Conservation (phyloP, 495 filamentous ascomycete species). For the Lepidopterella palustris region DNA sequence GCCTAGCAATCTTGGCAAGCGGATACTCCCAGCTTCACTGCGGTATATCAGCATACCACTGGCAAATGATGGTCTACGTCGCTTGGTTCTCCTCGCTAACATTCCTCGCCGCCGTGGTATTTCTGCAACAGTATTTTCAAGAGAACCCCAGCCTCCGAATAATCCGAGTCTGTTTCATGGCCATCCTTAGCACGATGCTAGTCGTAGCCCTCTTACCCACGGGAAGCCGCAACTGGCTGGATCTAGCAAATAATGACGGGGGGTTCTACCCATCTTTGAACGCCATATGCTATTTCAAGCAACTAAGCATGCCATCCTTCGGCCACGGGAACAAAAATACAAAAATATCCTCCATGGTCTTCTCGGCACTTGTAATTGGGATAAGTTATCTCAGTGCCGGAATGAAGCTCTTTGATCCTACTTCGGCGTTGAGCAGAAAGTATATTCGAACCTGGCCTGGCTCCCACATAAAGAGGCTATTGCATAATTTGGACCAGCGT, state of each 20-base stretch:
- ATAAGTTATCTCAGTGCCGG: slow-evolving; percentile 13
- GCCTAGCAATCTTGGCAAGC: slow-evolving; percentile 8
- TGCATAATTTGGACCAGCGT: slow-evolving; percentile 2
- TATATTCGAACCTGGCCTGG: slow-evolving; percentile 10
- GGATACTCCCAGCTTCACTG: slow-evolving; percentile 17
- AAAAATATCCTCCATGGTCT: slow-evolving; percentile 19
- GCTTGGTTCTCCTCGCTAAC: slow-evolving; percentile 42
- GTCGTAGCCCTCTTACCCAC: slow-evolving; percentile 18
- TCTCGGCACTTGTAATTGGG: slow-evolving; percentile 14
- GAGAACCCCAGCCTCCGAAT: slow-evolving; percentile 10
- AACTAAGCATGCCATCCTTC: slow-evolving; percentile 3
- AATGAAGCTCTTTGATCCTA: slow-evolving; percentile 18
- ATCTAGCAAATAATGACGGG: slow-evolving; percentile 3
- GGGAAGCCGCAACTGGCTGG: slow-evolving; percentile 18
- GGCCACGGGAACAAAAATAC: slow-evolving; percentile 7
- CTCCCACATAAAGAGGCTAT: not conserved
- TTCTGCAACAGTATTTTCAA: slow-evolving; percentile 25
- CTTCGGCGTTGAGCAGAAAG: slow-evolving; percentile 6
- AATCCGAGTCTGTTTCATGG: slow-evolving; percentile 14
- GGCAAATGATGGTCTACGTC: slow-evolving; percentile 35
- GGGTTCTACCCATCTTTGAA: slow-evolving; percentile 14
- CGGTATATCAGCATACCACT: slow-evolving; percentile 35
- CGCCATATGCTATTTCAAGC: slow-evolving; percentile 16
- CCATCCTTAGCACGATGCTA: slow-evolving; percentile 6
- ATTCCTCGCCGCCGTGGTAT: slow-evolving; percentile 37